Base-by-base conservation (phyloP, 2,329 filamentous ascomycete species). In the Scytalidium lignicola region DNA sequence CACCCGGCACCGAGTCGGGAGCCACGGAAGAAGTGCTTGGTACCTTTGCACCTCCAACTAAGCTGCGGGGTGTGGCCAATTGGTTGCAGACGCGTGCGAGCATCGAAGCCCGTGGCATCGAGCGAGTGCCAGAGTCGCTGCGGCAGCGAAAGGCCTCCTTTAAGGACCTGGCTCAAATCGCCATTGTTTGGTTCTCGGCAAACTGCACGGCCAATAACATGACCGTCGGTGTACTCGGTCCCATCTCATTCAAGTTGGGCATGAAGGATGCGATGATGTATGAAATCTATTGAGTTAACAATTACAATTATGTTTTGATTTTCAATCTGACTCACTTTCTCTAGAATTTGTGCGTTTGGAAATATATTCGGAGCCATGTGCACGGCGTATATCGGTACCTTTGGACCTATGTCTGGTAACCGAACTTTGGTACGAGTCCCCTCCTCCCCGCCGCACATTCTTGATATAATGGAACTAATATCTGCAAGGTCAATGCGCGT, bases 201-300 rank as follows among this genome's bases (percentile, higher is more conserved):
- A 83, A 84, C 56, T 63, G 83, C 18, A 74, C 76, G 5, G 77
- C 79, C 20, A 80, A 82, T 63, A 83, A 83, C 55, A 74, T 83
- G 40, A 80, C 78, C 0, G 67, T 83, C 15, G 81, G 79, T 1
- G 78, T 83, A 73, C 70, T 83, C 2, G 80, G 80, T 0, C 79
- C 80, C 1, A 72, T 74, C 2, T 70, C 80, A 1, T 83, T 76
- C 60, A 70, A 70, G 9, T 69, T 84, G 2, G 74, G 76, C 28
- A 83, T 82, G 54, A 55, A 69, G 9, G 80, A 83, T 54, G n/a
- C n/a, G n/a, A n/a, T n/a, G n/a, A n/a, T n/a, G n/a, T n/a, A n/a
- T n/a, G n/a, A n/a, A n/a, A n/a, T n/a, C n/a, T n/a, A n/a, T n/a
- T n/a, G n/a, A n/a, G n/a, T n/a, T n/a, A n/a, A n/a, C n/a, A n/a